These are phyloP conservation scores for Pseudocercospora pini-densiflorae DNA, from an alignment of 2,329 filamentous ascomycete genomes.

Conservation along the genomic window DNA sequence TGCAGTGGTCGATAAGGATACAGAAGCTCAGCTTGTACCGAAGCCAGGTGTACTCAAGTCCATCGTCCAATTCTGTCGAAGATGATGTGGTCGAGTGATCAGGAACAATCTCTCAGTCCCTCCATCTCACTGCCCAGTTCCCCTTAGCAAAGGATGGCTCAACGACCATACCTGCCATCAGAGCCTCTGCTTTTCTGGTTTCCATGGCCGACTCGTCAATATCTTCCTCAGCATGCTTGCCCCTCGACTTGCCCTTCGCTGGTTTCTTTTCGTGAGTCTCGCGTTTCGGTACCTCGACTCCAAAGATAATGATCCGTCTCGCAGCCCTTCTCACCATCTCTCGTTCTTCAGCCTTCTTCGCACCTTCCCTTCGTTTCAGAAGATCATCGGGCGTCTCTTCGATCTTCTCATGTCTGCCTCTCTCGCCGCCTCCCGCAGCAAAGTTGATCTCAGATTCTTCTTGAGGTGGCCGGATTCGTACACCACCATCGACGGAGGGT, in stretches of 20 bases:
- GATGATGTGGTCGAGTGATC: neutral
- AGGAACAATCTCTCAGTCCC: slow-evolving; percentile 43
- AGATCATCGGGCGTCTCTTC: slow-evolving; percentile 58
- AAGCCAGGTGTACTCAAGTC: neutral
- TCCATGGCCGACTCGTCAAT: slow-evolving; percentile 25
- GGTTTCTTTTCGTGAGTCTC: slow-evolving; percentile 21
- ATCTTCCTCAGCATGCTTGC: slow-evolving; percentile 29
- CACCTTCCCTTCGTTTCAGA: slow-evolving; percentile 55
- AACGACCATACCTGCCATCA: slow-evolving; percentile 63
- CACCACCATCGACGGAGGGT: slow-evolving; percentile 25
- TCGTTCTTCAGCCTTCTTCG: slow-evolving; percentile 53
- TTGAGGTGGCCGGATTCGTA: slow-evolving; percentile 45
- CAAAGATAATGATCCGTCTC: slow-evolving; percentile 63
- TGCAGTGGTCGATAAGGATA: no score
- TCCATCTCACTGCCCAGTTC: slow-evolving; percentile 63
- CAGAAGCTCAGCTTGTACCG: neutral
- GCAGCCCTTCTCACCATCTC: slow-evolving; percentile 68
- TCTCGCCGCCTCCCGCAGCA: slow-evolving; percentile 59
- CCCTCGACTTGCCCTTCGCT: slow-evolving; percentile 26
- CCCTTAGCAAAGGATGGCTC: slow-evolving; percentile 66
- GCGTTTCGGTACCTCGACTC: slow-evolving; percentile 43
- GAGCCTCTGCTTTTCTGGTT: slow-evolving; percentile 59
- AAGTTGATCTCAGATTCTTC: slow-evolving; percentile 58
- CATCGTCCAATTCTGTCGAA: neutral
- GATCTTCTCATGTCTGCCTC: slow-evolving; percentile 57